phyloP scores from a whole-genome alignment of 2,329 filamentous ascomycete genomes.

The Arthroderma uncinatum region DNA sequence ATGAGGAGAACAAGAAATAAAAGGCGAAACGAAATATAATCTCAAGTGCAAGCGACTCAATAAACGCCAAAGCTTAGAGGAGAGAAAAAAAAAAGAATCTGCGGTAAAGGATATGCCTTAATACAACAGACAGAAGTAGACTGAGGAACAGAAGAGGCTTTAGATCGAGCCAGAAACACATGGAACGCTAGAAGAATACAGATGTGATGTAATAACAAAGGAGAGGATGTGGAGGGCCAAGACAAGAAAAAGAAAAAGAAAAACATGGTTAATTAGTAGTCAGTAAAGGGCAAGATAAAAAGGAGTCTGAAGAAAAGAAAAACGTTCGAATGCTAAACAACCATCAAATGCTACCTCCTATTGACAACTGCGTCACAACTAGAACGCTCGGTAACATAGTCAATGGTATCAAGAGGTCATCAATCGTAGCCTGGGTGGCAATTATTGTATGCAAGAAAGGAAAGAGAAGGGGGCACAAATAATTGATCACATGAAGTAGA shows the following conservation, averaged over 20 bases:
- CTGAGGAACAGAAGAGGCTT: not conserved
- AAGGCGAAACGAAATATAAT: conserved; percentile 1
- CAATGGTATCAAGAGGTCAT: conserved; percentile 12
- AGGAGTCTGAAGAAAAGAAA: conserved; percentile 7
- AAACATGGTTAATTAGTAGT: not conserved
- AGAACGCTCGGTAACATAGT: conserved; percentile 7
- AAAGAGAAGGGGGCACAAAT: conserved; percentile 16
- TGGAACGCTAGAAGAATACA: not conserved
- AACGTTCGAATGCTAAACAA: conserved; percentile 15
- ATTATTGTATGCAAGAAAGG: conserved; percentile 7
- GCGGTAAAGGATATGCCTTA: not conserved
- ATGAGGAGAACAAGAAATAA: not conserved
- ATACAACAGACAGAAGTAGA: not conserved
- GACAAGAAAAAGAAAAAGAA: not conserved
- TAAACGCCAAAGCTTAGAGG: not conserved
- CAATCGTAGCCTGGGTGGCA: conserved; percentile 10
- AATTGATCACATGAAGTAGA: conserved; percentile 19
- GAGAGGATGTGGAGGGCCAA: no score
- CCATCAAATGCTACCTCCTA: not conserved
- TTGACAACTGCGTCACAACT: conserved; percentile 4
- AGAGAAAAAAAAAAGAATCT: not conserved
- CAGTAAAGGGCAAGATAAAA: not conserved
- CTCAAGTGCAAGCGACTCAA: not conserved
- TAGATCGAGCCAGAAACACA: not conserved
- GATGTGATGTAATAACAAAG: not conserved